Percentiles rank a stretch among this genome's conserved stretches.
Conservation (phyloP, 2,329 filamentous ascomycete species). For the Ophiostoma ulmi region DNA sequence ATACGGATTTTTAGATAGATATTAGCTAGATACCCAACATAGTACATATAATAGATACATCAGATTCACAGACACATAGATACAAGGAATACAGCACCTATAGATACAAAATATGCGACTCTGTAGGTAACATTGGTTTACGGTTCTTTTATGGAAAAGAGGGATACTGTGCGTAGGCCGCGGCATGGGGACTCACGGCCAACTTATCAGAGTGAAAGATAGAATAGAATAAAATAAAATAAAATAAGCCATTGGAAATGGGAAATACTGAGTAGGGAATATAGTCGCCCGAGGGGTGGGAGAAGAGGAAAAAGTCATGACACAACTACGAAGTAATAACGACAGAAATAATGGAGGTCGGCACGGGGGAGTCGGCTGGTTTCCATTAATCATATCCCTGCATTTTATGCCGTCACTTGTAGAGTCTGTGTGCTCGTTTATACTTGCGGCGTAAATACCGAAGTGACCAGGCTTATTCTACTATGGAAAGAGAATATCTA, state of each 20-base stretch:
- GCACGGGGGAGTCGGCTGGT: constrained; percentile 8
- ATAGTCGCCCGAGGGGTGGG: not conserved
- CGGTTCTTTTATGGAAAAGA: not conserved
- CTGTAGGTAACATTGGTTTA: not conserved
- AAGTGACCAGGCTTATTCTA: not conserved
- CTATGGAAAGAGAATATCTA: not conserved
- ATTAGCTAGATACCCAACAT: not conserved
- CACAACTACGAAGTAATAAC: not conserved
- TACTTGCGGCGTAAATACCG: not conserved
- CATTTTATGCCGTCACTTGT: not conserved
- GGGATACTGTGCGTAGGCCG: not conserved
- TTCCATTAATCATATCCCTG: constrained; percentile 9
- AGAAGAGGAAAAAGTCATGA: constrained; percentile 13
- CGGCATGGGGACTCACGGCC: constrained; percentile 2
- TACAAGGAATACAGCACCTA: not conserved
- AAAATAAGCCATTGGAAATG: not conserved
- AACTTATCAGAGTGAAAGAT: not conserved
- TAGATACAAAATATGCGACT: not conserved
- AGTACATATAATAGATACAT: not conserved
- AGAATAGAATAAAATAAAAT: not conserved
- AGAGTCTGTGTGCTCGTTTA: not conserved
- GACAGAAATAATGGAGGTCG: constrained; percentile 12
- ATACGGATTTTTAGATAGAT: not conserved
- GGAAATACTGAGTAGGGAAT: no score
- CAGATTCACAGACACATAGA: not conserved